Base-by-base conservation (phyloP, 2,329 filamentous ascomycete species). In the Cryphonectria carpinicola region DNA sequence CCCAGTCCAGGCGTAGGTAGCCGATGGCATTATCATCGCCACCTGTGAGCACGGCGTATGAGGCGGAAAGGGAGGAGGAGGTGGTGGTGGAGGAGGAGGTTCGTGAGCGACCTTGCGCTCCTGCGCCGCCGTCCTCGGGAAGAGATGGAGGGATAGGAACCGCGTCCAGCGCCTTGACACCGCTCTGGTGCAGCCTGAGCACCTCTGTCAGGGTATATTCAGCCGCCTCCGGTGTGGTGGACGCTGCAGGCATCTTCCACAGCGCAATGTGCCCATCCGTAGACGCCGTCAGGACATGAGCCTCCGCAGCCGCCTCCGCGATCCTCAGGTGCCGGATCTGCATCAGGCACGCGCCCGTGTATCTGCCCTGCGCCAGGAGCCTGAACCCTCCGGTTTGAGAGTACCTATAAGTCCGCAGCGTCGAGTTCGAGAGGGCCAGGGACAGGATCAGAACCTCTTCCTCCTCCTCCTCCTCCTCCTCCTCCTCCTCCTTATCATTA, bases 1-100 rank as follows among this genome's bases (percentile, higher is more conserved):
- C 69, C 85, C 75, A 43, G 86, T 77, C 0, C 70, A 79, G 35
- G 86, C 87, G 69, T 22, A 77, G 67, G 14, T 93, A 76, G 0
- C 87, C 90, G 0, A 98, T 79, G 4, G 92, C 91, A 73, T 96
- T 96, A 79, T 98, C 96, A 76, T 99, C 96, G 32, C 96, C 94
- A 37, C 93, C 94, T 0, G 93, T 94, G 5, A 93, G 79, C 25
- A 97, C 77, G 0, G 92, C 72, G 74, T 66, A 70, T 6, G 66
- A 65, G 17, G n/a, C 28, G 28, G 28, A 28, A 28, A 28, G 28
- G 28, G 28, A 28, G 28, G 28, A 28, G 28, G 28, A 28, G 28
- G 28, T 1, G 28, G 28, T 1, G 28, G 28, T 1, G 3, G 46
- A n/a, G 46, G 17, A 49, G 10, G 46, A n/a, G 6, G 19, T 4